Percentiles rank a stretch among this genome's conserved stretches.
Evolutionary conservation across 768 basidiomycete genomes (phyloP).

Genomic region (Austroboletus festivus): DNA sequence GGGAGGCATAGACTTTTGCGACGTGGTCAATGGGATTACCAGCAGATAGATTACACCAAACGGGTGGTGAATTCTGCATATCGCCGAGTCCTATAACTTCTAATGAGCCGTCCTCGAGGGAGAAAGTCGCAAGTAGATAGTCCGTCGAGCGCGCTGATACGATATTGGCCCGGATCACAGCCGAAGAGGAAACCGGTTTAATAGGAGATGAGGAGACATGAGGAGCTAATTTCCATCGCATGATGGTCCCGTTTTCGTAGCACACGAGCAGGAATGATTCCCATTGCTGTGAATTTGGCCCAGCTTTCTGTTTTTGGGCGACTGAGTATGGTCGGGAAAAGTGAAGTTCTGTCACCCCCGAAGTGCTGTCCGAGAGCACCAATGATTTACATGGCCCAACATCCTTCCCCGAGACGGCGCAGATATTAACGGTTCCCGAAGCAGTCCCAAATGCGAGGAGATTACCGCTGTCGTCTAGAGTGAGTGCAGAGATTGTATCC

Average conservation of each 20-base stretch:
- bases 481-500: slow-evolving; percentile 56
- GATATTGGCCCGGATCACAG: slow-evolving; percentile 48
- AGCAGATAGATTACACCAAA: slow-evolving; percentile 51
- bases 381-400: slow-evolving; percentile 41
- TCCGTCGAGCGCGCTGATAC: slow-evolving; percentile 47
- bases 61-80: slow-evolving; percentile 38
- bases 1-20: slow-evolving; percentile 50
- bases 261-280: slow-evolving; percentile 40
- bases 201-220: slow-evolving; percentile 28
- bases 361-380: slow-evolving; percentile 39
- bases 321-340: slow-evolving; percentile 33
- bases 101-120: slow-evolving; percentile 61
- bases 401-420: slow-evolving; percentile 46
- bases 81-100: slow-evolving; percentile 57
- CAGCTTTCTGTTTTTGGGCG: slow-evolving; percentile 15
- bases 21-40: slow-evolving; percentile 59
- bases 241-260: slow-evolving; percentile 58
- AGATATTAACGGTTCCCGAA: slow-evolving; percentile 61
- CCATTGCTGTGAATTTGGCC: slow-evolving; percentile 10
- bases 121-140: slow-evolving; percentile 53
- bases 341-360: slow-evolving; percentile 51
- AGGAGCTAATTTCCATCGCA: slow-evolving; percentile 45
- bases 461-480: slow-evolving; percentile 57
- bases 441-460: slow-evolving; percentile 72
- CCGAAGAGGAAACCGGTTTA: slow-evolving; percentile 43